Evolutionary conservation across 2,329 filamentous ascomycete species (phyloP), one percentile per base, ranked within the genome.

Genomic region (Ceratocystis diversiconidia): DNA sequence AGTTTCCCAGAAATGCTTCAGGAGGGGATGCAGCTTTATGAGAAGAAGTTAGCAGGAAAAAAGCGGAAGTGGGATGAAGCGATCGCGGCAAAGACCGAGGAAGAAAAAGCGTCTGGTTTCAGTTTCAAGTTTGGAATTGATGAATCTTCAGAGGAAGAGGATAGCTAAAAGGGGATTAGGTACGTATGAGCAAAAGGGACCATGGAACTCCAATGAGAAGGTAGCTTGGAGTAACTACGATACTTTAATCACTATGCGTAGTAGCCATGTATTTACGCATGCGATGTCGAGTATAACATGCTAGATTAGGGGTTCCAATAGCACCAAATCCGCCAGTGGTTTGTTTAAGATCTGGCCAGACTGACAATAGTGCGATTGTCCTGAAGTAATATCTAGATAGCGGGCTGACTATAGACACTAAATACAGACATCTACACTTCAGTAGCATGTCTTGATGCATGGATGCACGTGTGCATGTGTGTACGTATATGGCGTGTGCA

Each of bases 31-130:
- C 76, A 79, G 19, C 82, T 88, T 70, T 72, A 91, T 64, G 85
- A 88, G 67, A 84, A 79, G 70, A 86, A 64, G 72, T 78, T 75
- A 22, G 79, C 79, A 63, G 81, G 80, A 3, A 90, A 82, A 73
- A 94, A 92, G 76, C 83, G 90, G 62, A 95, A 88, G 71, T 97
- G 92, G 92, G 89, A 95, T 72, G 82, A 86, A 66, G 82, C 90
- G 32, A 86, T 90, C 10, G 73, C 74, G 28, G 70, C 69, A 17
- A 70, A 76, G 64, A 74, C 75, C 66, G 72, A 76, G 61, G 66
- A 72, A 61, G 52, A 66, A 22, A 62, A 63, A 41, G 43, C 64
- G 55, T 50, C 69, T 50, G 76, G 77, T 2, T 82, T 83, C 68
- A 82, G 80, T 69, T 84, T 84, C 71, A 79, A 80, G 0, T 83